These are phyloP conservation scores for Pythium sukuiense DNA, from an alignment of 352 stramenopile species.

Conservation along the genomic window DNA sequence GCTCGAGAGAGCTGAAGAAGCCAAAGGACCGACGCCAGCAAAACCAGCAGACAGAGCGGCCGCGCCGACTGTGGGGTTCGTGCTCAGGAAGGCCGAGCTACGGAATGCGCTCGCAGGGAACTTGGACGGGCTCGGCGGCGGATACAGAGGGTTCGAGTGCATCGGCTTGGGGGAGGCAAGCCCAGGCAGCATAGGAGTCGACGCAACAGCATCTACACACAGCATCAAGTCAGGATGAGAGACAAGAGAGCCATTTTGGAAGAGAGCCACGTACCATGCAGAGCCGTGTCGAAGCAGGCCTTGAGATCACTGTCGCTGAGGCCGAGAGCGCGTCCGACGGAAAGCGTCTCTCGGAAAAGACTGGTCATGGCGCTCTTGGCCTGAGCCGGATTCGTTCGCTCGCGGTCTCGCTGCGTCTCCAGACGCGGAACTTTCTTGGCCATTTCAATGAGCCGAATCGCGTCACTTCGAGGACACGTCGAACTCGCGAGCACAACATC, in stretches of 20 bases:
- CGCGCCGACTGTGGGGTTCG: conserved; percentile 18
- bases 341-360: conserved; percentile 36
- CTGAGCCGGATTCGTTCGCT: conserved; percentile 12
- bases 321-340: conserved; percentile 35
- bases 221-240: neutral
- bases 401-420: neutral
- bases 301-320: conserved; percentile 34
- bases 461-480: conserved; percentile 45
- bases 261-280: conserved; percentile 11
- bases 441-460: conserved; percentile 49
- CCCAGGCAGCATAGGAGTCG: neutral
- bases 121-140: conserved; percentile 37
- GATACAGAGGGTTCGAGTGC: conserved; percentile 18
- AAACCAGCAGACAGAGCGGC: conserved; percentile 25
- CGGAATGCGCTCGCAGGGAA: conserved; percentile 39
- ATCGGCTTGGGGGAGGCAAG: conserved; percentile 2
- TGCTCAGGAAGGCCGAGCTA: conserved; percentile 25
- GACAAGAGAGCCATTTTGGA: too few relatives aligned
- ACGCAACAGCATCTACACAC: neutral
- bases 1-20: conserved; percentile 17
- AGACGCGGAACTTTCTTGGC: conserved; percentile 36
- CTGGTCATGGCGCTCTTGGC: conserved; percentile 30
- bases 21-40: conserved; percentile 16
- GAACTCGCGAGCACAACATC: conserved; percentile 41
- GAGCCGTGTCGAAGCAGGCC: conserved; percentile 34